Percentiles rank a stretch among this genome's conserved stretches.
Evolutionary conservation across 1,139 yeast species (phyloP).

Genomic region (Yamadazyma sp.): DNA sequence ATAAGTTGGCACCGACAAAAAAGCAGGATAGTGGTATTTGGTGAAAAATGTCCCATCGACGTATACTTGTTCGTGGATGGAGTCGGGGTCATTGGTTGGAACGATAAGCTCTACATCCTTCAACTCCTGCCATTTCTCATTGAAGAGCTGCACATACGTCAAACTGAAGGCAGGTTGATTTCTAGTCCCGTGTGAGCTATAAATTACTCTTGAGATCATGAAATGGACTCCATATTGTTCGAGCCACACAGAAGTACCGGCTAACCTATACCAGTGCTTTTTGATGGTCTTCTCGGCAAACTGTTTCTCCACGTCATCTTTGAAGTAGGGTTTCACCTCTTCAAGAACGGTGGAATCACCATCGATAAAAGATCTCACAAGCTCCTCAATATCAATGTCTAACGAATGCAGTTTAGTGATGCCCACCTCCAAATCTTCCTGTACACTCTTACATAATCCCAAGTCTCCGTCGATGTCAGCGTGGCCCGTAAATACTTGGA

Average conservation of each 20-base stretch:
- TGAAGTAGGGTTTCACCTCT: conserved; percentile 21
- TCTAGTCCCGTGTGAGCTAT: conserved; percentile 21
- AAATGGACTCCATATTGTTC: conserved; percentile 32
- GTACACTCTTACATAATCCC: conserved; percentile 9
- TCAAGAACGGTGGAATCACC: conserved; percentile 12
- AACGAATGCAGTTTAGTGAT: conserved; percentile 11
- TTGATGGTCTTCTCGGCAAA: conserved; percentile 17
- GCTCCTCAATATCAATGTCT: conserved; percentile 14
- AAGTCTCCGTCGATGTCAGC: conserved; percentile 10
- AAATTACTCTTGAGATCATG: conserved; percentile 31
- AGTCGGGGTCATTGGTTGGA: conserved; percentile 23
- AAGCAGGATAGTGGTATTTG: conserved; percentile 28
- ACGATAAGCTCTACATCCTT: conserved; percentile 21
- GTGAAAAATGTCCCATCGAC: conserved; percentile 16
- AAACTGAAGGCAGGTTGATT: conserved; percentile 26
- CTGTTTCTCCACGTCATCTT: conserved; percentile 19
- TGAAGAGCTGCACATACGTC: conserved; percentile 26
- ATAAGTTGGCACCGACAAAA: conserved; percentile 35
- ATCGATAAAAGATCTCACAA: conserved; percentile 13
- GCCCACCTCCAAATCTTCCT: conserved; percentile 11
- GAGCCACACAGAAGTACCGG: conserved; percentile 36
- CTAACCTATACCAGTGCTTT: conserved; percentile 30
- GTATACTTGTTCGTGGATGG: conserved; percentile 14
- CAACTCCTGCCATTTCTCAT: conserved; percentile 29
- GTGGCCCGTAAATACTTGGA: conserved; percentile 11